Evolutionary conservation across 495 filamentous ascomycete genomes (phyloP), one percentile per base, ranked within the genome.

Genomic region (Aspergillus bertholletiae): DNA sequence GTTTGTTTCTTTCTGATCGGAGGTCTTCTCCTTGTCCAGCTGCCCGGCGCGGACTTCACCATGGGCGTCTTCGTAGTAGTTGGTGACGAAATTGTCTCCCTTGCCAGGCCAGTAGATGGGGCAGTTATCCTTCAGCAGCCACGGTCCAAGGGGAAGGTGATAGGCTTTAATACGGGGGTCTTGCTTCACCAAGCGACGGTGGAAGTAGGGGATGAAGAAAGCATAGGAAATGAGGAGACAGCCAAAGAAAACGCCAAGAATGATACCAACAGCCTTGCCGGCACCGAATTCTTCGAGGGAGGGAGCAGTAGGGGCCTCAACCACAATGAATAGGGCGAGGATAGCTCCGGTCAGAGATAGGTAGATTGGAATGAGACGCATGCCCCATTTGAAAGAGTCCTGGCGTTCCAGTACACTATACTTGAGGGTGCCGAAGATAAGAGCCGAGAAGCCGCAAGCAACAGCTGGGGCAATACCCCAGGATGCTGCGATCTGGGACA

Each of bases 371-470:
- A 86, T 76, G 51, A 78, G 63, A 12, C 76, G 58, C 62, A 89
- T 76, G 8, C 78, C 85, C 69, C 69, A 73, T 46, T 76, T 76
- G 53, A 84, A 76, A 2, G 84, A 78, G 57, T 87, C 78, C 8
- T 66, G 63, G 44, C 86, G 81, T 51, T 78, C 67, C 35, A 86
- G 75, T 13, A 88, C 84, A 30, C 72, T 66, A 63, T 82, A 84
- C 70, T 89, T 89, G 55, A 85, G 78, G 50, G 79, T 71, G 0
- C 72, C 67, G 65, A 89, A 88, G 67, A 89, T 80, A 61, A 83
- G 70, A 50, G 85, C 75, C 4, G 77, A 80, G 63, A 88, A 86
- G 27, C 55, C 58, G 30, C 66, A 82, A 4, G 86, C 74, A 49
- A 88, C 79, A 39, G 68, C 70, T 1, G 86, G 86, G 13, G 86